Evolutionary conservation across 1,139 yeast genomes (phyloP).

Genomic region (Yamadazyma friedrichii): DNA sequence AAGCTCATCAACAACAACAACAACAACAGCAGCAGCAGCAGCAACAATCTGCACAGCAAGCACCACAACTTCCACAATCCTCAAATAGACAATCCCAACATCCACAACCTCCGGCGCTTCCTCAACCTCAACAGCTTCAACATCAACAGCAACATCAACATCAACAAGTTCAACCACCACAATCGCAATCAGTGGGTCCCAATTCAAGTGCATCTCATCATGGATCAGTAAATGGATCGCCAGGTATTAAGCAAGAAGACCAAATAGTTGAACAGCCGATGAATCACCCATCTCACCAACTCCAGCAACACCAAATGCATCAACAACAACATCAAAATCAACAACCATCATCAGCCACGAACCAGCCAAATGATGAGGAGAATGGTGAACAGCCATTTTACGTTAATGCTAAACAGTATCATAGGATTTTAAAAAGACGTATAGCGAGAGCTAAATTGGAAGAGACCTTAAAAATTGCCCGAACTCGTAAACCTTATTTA

Average conservation of each 20-base stretch:
- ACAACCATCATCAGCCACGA: background rate
- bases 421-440: conserved; percentile 87
- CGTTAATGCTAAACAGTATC: conserved; percentile 97
- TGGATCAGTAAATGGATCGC: conserved; percentile 1
- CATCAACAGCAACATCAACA: background rate
- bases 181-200: background rate
- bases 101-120: background rate
- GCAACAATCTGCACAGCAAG: no score
- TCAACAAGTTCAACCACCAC: background rate
- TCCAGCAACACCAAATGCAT: conserved; percentile 4
- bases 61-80: background rate
- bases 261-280: background rate
- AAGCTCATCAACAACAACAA: background rate
- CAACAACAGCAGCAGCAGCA: background rate
- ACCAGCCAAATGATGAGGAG: conserved; percentile 13
- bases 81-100: background rate
- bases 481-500: conserved; percentile 90
- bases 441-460: conserved; percentile 92
- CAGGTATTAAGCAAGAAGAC: background rate
- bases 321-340: conserved; percentile 1
- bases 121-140: background rate
- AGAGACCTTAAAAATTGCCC: conserved; percentile 80
- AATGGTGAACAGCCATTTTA: conserved; percentile 83
- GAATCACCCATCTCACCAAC: conserved; percentile 5
- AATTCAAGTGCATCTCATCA: background rate